Evolutionary conservation across 2,329 filamentous ascomycete genomes (phyloP), one percentile per base, ranked within the genome.

Genomic region (Pyrenophora teres): DNA sequence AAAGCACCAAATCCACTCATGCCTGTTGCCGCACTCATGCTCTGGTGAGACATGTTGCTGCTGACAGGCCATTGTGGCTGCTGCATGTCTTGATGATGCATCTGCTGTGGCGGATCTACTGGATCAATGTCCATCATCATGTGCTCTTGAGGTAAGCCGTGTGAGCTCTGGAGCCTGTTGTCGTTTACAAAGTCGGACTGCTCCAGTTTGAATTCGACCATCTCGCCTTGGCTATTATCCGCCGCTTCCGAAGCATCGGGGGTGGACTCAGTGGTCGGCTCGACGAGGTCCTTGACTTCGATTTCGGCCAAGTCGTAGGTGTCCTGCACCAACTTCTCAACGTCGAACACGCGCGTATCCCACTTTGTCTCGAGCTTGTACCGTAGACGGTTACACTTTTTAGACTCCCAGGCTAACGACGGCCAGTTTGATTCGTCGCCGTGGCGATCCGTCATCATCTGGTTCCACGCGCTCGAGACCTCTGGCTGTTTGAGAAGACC

Each of bases 301-400:
- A 70, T 68, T 37, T 71, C 69, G 9, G 70, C 83, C 49, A 83
- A 72, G 25, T 83, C 81, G 62, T 84, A 86, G 3, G 84, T 85
- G 45, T 83, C 76, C 46, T 78, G 77, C 10, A 84, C 82, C 38
- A 87, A 78, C 59, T 77, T 79, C 54, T 82, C 77, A 0, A 83
- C 81, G 56, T 85, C 82, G 46, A 73, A 74, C 5, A 65, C 64
- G 42, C 81, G 78, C 41, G 79, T 80, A 30, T 81, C 78, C 32
- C 82, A 84, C 63, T 86, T 87, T 63, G 85, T 85, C 63, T 88
- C 85, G 21, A 88, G 78, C 6, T 85, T 78, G 62, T 87, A 85
- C 64, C 87, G 83, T 8, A 87, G 73, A 56, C 86, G 83, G 10
- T 85, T 84, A 6, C 81, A 81, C 52, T 80, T 84, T 67, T 87